Evolutionary conservation across 2,329 filamentous ascomycete species (phyloP), one percentile per base, ranked within the genome.

Genomic region (Massarina eburnea): DNA sequence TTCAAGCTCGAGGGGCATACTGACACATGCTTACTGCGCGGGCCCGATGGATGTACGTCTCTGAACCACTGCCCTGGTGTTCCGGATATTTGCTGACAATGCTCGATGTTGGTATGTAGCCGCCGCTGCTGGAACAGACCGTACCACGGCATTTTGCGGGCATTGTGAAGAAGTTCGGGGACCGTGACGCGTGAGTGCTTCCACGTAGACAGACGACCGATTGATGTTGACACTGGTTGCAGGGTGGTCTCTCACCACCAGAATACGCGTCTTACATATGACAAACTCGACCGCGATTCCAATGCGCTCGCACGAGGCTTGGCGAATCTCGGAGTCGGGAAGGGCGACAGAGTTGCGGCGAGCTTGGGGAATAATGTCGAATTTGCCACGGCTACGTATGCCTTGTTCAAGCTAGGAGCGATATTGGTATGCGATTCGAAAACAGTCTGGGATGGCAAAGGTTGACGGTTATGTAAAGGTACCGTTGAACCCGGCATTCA

Each of bases 401-500:
- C 91, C 1, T 70, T 94, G 43, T 96, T 92, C 76, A 97, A 97
- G 71, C 80, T 97, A 8, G 94, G 94, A n/a, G 92, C 89, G 19
- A 82, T 97, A 40, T 76, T 97, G 51, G 91, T 83, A 66, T 49
- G 72, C 17, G 4, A 39, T 27, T 3, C 30, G 8, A 33, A 15
- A 12, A 35, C 2, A 17, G 38, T 10, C 17, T 20, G 18, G 12
- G 38, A 40, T 17, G 18, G 14, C 4, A 5, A 8, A 20, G 18
- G 6, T 12, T 20, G 14, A 32, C 14, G 15, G 32, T 4, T 21
- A 4, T n/a, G n/a, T 6, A 4, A 32, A 82, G 81, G 82, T 95
- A n/a, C 94, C 92, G 0, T 73, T 97, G 19, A 97, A 99, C 67
- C 92, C 91, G 17, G 86, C 83, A 1, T 97, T 97, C 76, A 95